These are phyloP conservation scores for Pythium volutum DNA, from an alignment of 352 stramenopile species.

Conservation along the genomic window DNA sequence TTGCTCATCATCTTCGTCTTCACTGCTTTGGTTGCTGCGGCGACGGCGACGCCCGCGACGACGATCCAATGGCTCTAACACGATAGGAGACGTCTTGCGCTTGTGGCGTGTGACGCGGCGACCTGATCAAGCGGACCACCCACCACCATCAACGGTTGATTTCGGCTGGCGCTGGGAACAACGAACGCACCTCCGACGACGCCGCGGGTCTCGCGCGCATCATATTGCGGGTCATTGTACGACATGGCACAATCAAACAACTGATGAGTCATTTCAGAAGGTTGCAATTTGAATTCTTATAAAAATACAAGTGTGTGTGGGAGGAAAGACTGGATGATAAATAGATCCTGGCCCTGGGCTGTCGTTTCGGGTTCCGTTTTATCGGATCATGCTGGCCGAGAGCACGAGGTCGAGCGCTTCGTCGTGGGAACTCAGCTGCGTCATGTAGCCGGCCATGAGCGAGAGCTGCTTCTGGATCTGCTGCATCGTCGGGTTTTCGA, in stretches of 20 bases:
- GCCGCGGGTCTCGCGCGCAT: background rate
- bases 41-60: background rate
- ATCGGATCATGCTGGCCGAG: slow-evolving; percentile 68
- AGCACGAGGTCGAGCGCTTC: slow-evolving; percentile 73
- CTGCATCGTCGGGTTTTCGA: slow-evolving; percentile 70
- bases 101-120: background rate
- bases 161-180: background rate
- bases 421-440: slow-evolving; percentile 57
- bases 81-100: background rate
- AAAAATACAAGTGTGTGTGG: slow-evolving; percentile 17
- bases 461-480: slow-evolving; percentile 72
- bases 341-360: slow-evolving; percentile 14
- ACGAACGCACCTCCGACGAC: background rate
- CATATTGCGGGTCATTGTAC: background rate
- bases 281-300: slow-evolving; percentile 2
- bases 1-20: slow-evolving; percentile 7
- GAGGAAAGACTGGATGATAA: slow-evolving; percentile 17
- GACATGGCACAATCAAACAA: background rate
- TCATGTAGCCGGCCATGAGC: slow-evolving; percentile 56
- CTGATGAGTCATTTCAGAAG: background rate
- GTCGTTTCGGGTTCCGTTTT: background rate
- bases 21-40: slow-evolving; percentile 15
- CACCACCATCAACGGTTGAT: background rate
- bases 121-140: background rate
- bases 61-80: slow-evolving; percentile 3